Percentiles rank a stretch among this genome's conserved stretches.
phyloP scores from a whole-genome alignment of 1,284 basidiomycete genomes.

The Cryptococcus amylolentus region DNA sequence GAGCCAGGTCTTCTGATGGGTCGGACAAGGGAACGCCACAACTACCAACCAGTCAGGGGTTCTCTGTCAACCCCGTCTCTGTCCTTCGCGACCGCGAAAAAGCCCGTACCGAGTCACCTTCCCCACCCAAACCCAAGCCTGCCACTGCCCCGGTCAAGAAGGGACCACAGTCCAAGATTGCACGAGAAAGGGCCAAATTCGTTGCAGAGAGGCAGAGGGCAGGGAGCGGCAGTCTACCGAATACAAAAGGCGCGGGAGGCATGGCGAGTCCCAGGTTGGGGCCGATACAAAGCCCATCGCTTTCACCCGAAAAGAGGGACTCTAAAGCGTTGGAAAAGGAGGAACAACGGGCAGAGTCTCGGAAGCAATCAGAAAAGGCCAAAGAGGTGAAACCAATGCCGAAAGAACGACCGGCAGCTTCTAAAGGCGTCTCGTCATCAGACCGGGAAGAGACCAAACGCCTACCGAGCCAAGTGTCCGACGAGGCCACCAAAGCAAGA shows the following conservation, averaged over 20 bases:
- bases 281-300: neutral
- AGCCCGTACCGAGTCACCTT: neutral
- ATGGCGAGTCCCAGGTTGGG: conserved; percentile 12
- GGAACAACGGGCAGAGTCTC: neutral
- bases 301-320: neutral
- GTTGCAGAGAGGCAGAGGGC: conserved; percentile 12
- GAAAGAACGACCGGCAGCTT: neutral
- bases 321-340: neutral
- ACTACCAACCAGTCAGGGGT: neutral
- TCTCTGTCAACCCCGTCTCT: neutral
- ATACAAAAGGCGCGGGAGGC: conserved; percentile 9
- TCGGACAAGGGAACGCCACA: neutral
- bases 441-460: too few species aligned
- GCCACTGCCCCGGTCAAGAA: neutral
- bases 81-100: neutral
- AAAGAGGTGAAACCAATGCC: neutral
- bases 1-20: neutral
- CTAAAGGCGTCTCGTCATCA: neutral
- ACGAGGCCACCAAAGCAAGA: neutral
- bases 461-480: too few species aligned
- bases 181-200: conserved; percentile 16
- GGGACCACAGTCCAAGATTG: conserved; percentile 14
- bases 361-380: conserved; percentile 3
- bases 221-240: conserved; percentile 5
- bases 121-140: neutral